These are phyloP conservation scores for Spathaspora passalidarum DNA, from an alignment of 805 yeast genomes.

Conservation along the genomic window DNA sequence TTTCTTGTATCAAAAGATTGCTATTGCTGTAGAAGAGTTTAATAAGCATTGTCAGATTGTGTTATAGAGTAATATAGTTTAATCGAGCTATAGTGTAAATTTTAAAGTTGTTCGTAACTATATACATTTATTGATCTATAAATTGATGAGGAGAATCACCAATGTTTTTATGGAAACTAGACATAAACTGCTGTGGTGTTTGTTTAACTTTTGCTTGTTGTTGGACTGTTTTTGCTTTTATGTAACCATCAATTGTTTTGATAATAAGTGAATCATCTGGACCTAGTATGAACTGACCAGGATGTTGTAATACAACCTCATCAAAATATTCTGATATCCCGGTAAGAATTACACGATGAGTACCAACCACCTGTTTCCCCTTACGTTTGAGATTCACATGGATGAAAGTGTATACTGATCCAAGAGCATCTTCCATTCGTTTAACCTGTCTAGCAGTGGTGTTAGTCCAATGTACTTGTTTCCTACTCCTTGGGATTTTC, in stretches of 20 bases:
- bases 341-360: conserved; percentile 49
- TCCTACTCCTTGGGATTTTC: conserved; percentile 45
- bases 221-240: conserved; percentile 40
- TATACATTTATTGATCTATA: neutral
- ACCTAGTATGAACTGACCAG: conserved; percentile 22
- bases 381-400: conserved; percentile 32
- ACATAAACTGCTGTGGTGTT: conserved; percentile 41
- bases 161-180: conserved; percentile 44
- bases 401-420: conserved; percentile 49
- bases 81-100: neutral
- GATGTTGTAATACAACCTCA: conserved; percentile 1
- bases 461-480: conserved; percentile 47
- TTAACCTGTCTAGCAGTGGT: conserved; percentile 35
- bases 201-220: conserved; percentile 56
- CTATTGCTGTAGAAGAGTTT: conserved; percentile 76
- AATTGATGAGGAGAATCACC: conserved; percentile 25
- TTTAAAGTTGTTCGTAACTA: neutral
- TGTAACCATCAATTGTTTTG: conserved; percentile 42
- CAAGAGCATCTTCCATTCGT: conserved; percentile 50
- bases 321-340: conserved; percentile 15
- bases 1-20: conserved; percentile 68
- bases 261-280: conserved; percentile 29
- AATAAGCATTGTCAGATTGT: conserved; percentile 65
- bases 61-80: conserved; percentile 8
- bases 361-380: conserved; percentile 22